Base-by-base conservation (phyloP, 2,329 filamentous ascomycete genomes). In the Rachicladosporium sp. region DNA sequence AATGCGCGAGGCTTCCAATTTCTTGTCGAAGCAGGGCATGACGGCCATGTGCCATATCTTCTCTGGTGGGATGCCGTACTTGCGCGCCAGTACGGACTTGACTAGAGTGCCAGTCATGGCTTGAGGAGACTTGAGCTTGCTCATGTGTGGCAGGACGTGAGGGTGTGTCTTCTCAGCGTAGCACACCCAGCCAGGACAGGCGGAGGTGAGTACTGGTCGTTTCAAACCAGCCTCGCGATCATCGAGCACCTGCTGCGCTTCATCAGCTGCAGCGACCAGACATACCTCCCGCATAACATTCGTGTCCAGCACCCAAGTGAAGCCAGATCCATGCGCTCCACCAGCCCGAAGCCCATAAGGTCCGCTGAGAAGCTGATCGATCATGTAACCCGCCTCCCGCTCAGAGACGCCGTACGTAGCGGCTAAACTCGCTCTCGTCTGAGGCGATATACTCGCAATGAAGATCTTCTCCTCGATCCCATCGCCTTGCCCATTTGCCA, bases 11-110 rank as follows among this genome's bases (percentile, higher is more conserved):
- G 91, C 91, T 64, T 98, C 91, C 23, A 98, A 73, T 62, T 98
- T 98, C 69, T 98, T 98, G 61, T 98, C 91, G 60, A 98, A 96
- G 61, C 91, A 98, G 12, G 91, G 91, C 91, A 98, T 98, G 34
- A 98, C 72, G 9, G 89, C 86, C 38, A 96, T 63, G 61, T 96
- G 89, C 85, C 89, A 98, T 57, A 98, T 87, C 50, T 79, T 76
- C 46, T 80, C 78, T 0, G 87, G 82, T 1, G 80, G 62, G 36
- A 95, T 77, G 29, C 76, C 76, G 46, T 88, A 71, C 38, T 68
- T 72, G 49, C 75, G 76, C 60, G 82, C 86, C 29, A 98, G 65
- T 1, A 82, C 76, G 1, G 86, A 89, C 63, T 98, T 98, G 40
- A 98, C 60, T 32, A 96, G 70, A 0, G 87, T 95, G 9, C 91